Base-by-base conservation (phyloP, 2,329 filamentous ascomycete species). In the Trichoderma sp. region DNA sequence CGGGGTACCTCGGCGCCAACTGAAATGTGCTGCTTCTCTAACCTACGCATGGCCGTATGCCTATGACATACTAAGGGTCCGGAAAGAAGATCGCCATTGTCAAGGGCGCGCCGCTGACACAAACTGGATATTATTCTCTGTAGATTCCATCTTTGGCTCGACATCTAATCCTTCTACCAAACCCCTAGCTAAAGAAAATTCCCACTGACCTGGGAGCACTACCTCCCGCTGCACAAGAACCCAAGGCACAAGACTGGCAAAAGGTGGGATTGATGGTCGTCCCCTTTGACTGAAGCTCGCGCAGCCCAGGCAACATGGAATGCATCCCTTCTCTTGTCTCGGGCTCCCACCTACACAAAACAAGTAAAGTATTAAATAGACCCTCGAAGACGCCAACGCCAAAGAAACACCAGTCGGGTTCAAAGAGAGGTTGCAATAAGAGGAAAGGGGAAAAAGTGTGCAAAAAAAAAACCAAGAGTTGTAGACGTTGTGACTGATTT, bases 361-460 rank as follows among this genome's bases (percentile, higher is more conserved):
- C n/a, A 21, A 44, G 48, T 17, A 51, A 50, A 41, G 45, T 51
- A 56, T 21, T 21, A 59, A 48, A 48, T 47, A 39, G 41, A 58
- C 50, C 52, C 64, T 58, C 64, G 66, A 54, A 68, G 69, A 75
- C 74, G 73, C 74, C 74, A 71, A 75, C 74, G 74, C 74, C 74
- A 66, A 26, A 52, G 52, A 51, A 57, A 73, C 68, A 71, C 69
- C 69, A 67, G 68, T 71, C 48, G 68, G 68, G 57, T 60, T 60
- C n/a, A 60, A 43, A 48, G 15, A 24, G 19, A 50, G 21, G 21
- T 47, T 21, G 12, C 3, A 15, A 24, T 15, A 9, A 39, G 7
- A 19, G 65, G 44, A 41, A 55, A 61, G 52, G 55, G 47, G 64
- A 63, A 57, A 4, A 5, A 17, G 10, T 14, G 39, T 17, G 5